Evolutionary conservation across 2,329 filamentous ascomycete genomes (phyloP), one percentile per base, ranked within the genome.

Genomic region (Pseudofabraea citricarpa): DNA sequence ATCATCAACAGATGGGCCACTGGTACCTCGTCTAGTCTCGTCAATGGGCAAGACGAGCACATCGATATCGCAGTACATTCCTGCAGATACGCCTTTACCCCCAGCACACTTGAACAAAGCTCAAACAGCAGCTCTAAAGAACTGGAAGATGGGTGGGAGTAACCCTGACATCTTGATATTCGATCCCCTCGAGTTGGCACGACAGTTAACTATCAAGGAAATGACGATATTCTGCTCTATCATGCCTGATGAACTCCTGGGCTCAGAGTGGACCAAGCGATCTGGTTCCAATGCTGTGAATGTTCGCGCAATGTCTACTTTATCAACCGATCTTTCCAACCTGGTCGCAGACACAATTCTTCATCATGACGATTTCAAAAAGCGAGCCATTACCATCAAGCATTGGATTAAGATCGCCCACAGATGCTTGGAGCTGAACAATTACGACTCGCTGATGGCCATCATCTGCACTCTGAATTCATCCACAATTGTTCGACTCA

Each of bases 331-430:
- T 51, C 71, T 98, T 15, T 90, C 91, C 4, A 93, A 96, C 58
- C 71, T 97, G 29, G 93, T 98, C 9, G 87, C 89, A 0, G 91
- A 97, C 61, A 94, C 87, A 0, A 95, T 98, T 55, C 76, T 98
- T 12, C 81, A 87, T 44, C 77, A 89, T 45, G 77, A 87, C n/a
- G 93, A 97, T 61, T 82, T 85, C 20, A 97, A 97, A 77, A 95
- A 91, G 70, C 81, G 93, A 20, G 91, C 93, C 1, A 70, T 78
- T 2, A 80, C 90, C 41, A 93, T 98, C 69, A 97, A 98, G 70
- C 90, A 97, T 56, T 98, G 93, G 93, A 87, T 96, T 62, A 98
- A 97, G 72, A 83, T 97, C 54, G 89, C 88, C 1, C 77, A 85
- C 55, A 87, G 87, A 56, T 95, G 89, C 53, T 72, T 94, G 5